Base-by-base conservation (phyloP, 2,329 filamentous ascomycete genomes). In the Fusarium heterosporum region DNA sequence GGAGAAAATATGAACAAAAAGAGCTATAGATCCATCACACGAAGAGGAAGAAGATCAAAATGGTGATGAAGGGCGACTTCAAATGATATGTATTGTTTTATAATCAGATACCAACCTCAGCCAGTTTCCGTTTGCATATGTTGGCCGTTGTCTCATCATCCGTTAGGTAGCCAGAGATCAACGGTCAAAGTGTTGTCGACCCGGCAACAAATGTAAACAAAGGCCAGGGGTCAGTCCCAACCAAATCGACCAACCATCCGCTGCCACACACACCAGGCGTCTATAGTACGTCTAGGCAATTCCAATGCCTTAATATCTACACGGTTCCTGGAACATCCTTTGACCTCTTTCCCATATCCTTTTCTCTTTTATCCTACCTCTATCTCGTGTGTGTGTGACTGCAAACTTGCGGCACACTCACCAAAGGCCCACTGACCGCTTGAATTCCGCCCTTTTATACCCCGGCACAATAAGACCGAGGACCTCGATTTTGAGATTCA, bases 401-500 rank as follows among this genome's bases (percentile, higher is more conserved):
- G 39, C 46, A 54, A 62, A 54, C 46, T 47, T 43, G 32, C 53
- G 55, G 45, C 56, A 53, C 60, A 55, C 61, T 64, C 60, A 68
- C 53, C 45, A 51, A 55, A 40, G 34, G 6, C 9, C 39, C 40
- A 58, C 48, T 49, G 62, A 53, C 50, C 47, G 52, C 30, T 54
- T 43, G 43, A 47, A 49, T 45, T 50, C 41, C 55, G 22, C 43
- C 56, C 49, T 66, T 66, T 64, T 55, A 75, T 76, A 72, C 68
- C 73, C 71, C 72, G 75, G 64, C 71, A 71, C 39, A 72, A 69
- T 17, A 72, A 66, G 62, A 69, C 62, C 47, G 68, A 73, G 55
- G 78, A 82, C 61, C 68, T 77, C 67, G 78, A 84, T 66, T 84
- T 85, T 62, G 74, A 82, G 10, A 84, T 82, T 66, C 81, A 82